These are phyloP conservation scores for Sclerotinia nivalis DNA, from an alignment of 2,329 filamentous ascomycete species.

Conservation along the genomic window DNA sequence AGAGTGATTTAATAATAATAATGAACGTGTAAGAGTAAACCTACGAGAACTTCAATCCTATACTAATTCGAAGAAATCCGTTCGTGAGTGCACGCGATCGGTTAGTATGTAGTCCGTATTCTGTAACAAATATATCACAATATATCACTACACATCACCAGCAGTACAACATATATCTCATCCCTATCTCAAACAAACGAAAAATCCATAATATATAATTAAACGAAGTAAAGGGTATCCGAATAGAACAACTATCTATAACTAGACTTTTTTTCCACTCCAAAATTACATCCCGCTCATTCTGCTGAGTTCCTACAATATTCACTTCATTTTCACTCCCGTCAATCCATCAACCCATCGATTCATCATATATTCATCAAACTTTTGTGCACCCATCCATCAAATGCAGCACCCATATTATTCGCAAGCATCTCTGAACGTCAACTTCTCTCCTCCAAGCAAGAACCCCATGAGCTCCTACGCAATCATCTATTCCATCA, in stretches of 20 bases:
- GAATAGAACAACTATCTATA: background rate
- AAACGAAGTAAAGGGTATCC: background rate
- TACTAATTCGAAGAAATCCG: too few relatives aligned
- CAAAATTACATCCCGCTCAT: background rate
- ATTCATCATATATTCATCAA: background rate
- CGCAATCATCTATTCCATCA: slow-evolving; percentile 3
- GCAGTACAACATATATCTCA: too few relatives aligned
- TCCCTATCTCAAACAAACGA: background rate
- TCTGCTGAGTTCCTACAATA: background rate
- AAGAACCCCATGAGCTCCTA: background rate
- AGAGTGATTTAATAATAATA: too few relatives aligned
- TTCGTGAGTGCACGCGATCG: too few relatives aligned
- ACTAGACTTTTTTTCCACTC: background rate
- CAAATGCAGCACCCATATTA: background rate
- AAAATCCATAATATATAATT: too few relatives aligned
- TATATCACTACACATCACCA: background rate
- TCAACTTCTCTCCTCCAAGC: background rate
- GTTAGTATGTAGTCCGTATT: too few relatives aligned
- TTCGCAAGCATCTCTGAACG: background rate
- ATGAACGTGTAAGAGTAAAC: too few relatives aligned
- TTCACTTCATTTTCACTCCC: too few relatives aligned
- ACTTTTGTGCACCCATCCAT: background rate
- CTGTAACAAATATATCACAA: too few relatives aligned
- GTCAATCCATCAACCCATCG: background rate
- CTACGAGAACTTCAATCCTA: too few relatives aligned